These are phyloP conservation scores for Gremmenia infestans DNA, from an alignment of 2,329 filamentous ascomycete genomes.

Conservation along the genomic window DNA sequence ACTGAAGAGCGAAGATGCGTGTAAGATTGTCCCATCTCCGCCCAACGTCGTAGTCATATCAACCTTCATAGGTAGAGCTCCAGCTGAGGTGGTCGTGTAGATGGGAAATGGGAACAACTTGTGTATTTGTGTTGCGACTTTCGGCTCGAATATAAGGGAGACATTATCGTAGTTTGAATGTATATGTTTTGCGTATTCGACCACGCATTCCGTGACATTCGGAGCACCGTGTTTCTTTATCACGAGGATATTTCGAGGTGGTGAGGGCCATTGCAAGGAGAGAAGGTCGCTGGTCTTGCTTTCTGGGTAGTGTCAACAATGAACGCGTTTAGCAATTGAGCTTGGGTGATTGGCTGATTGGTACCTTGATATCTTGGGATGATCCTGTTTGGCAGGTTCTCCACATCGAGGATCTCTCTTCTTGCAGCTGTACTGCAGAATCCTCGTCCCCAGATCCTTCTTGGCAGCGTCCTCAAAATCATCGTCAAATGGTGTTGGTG, in stretches of 20 bases:
- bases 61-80: slow-evolving; percentile 67
- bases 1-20: slow-evolving; percentile 81
- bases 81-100: slow-evolving; percentile 45
- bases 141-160: slow-evolving; percentile 76
- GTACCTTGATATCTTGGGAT: slow-evolving; percentile 61
- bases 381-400: slow-evolving; percentile 49
- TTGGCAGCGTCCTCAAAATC: slow-evolving; percentile 15
- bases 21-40: slow-evolving; percentile 86
- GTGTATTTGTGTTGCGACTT: slow-evolving; percentile 68
- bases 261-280: slow-evolving; percentile 61
- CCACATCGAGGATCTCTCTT: slow-evolving; percentile 46
- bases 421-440: slow-evolving; percentile 46
- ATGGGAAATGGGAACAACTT: slow-evolving; percentile 67
- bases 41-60: slow-evolving; percentile 88
- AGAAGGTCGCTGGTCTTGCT: slow-evolving; percentile 55
- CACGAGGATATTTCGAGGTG: slow-evolving; percentile 63
- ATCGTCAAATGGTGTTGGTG: slow-evolving; percentile 8
- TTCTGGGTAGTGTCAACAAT: slow-evolving; percentile 38
- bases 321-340: slow-evolving; percentile 35
- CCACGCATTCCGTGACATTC: slow-evolving; percentile 31
- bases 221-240: slow-evolving; percentile 59
- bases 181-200: slow-evolving; percentile 54
- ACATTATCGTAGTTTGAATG: slow-evolving; percentile 73
- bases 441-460: slow-evolving; percentile 16
- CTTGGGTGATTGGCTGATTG: slow-evolving; percentile 31